Evolutionary conservation across 2,329 filamentous ascomycete genomes (phyloP).

Genomic region (Botryotinia globosa): DNA sequence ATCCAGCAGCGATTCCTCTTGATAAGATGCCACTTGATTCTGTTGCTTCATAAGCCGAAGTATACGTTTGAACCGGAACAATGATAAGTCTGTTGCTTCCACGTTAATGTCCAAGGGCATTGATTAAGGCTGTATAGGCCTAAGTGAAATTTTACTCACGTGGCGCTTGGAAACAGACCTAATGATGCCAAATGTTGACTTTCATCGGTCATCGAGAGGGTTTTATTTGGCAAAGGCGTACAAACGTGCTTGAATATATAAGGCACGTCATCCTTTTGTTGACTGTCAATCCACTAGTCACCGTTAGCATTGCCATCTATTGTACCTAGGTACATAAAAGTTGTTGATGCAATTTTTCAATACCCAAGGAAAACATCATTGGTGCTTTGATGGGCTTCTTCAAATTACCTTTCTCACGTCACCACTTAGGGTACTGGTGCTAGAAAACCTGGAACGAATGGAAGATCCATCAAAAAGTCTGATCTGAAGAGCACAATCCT

Average conservation of each 20-base stretch:
- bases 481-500: constrained; percentile 66
- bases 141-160: constrained; percentile 37
- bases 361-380: neutral
- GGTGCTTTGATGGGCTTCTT: neutral
- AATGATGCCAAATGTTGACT: constrained; percentile 63
- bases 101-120: neutral
- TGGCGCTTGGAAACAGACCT: constrained; percentile 74
- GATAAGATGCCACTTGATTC: constrained; percentile 34
- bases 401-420: constrained; percentile 57
- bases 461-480: constrained; percentile 81
- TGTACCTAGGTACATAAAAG: neutral
- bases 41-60: constrained; percentile 52
- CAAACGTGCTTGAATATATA: constrained; percentile 85
- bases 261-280: constrained; percentile 57
- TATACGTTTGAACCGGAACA: constrained; percentile 63
- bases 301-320: constrained; percentile 5
- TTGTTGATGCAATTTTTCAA: neutral
- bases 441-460: constrained; percentile 69
- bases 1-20: constrained; percentile 41
- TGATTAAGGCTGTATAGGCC: neutral
- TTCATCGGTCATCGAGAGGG: constrained; percentile 74
- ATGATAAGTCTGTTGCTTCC: constrained; percentile 56
- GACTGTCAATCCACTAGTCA: constrained; percentile 65
- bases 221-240: constrained; percentile 71
- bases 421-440: constrained; percentile 56